Conservation (phyloP, 768 basidiomycete species). For the Hygrophorus pudorinus region DNA sequence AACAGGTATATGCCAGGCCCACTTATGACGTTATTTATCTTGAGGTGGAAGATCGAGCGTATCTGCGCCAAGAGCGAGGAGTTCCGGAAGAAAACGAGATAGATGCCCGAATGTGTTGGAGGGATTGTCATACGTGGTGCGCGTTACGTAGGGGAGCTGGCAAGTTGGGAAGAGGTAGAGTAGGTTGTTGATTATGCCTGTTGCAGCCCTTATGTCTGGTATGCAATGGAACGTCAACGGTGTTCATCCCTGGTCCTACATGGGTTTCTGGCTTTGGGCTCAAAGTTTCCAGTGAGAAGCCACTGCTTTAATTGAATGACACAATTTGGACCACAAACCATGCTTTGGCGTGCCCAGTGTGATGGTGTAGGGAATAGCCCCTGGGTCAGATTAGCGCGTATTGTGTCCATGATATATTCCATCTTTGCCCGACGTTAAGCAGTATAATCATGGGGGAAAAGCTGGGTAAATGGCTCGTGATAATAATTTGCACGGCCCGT, state of each 20-base stretch:
- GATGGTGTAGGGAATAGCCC: not conserved
- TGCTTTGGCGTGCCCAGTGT: conserved; percentile 26
- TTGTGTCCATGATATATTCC: too few species aligned
- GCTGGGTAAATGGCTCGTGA: too few species aligned
- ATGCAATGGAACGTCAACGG: not conserved
- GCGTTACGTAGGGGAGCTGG: conserved; percentile 60
- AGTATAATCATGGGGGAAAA: too few species aligned
- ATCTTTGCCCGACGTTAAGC: too few species aligned
- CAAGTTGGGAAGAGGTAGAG: conserved; percentile 60
- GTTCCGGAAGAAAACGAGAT: conserved; percentile 69
- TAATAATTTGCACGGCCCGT: too few species aligned
- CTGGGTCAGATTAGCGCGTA: too few species aligned
- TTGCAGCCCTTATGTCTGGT: conserved; percentile 52
- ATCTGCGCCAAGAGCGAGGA: conserved; percentile 62
- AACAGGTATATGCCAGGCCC: conserved; percentile 58
- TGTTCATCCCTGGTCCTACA: conserved; percentile 35
- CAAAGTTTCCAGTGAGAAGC: conserved; percentile 52
- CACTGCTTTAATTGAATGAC: conserved; percentile 47
- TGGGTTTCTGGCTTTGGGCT: conserved; percentile 45
- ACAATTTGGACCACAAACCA: conserved; percentile 26
- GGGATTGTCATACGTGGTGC: conserved; percentile 27
- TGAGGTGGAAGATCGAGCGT: conserved; percentile 45
- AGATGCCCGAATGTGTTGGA: conserved; percentile 60
- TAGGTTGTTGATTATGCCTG: conserved; percentile 51
- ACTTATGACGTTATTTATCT: conserved; percentile 38